Evolutionary conservation across 2,329 filamentous ascomycete genomes (phyloP).

Genomic region (Remersonia thermophila): DNA sequence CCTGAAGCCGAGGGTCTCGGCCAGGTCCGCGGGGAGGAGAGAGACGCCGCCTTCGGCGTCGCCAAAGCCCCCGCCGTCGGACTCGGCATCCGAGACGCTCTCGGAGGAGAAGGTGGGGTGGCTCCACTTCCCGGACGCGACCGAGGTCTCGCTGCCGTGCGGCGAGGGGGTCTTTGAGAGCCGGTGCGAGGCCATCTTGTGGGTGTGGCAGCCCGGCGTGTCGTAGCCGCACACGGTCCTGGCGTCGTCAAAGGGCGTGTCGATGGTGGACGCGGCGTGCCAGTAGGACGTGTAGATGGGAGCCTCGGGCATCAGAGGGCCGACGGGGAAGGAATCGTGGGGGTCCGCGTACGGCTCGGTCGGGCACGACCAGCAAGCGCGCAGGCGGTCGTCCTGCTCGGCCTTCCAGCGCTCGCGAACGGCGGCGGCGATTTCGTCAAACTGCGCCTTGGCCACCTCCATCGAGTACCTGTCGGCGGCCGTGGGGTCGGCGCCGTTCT

Average conservation of each 20-base stretch:
- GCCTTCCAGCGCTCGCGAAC: not conserved
- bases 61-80: not conserved
- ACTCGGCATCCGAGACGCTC: constrained; percentile 3
- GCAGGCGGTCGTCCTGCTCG: not conserved
- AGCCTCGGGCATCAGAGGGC: too few species aligned
- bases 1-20: constrained; percentile 2
- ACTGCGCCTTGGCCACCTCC: constrained; percentile 2
- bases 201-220: too few species aligned
- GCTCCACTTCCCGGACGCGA: constrained; percentile 6
- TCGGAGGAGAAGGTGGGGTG: constrained; percentile 6
- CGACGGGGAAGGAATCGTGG: too few species aligned
- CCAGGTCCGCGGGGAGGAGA: constrained; percentile 4
- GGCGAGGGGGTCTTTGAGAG: too few species aligned
- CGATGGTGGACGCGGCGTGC: too few species aligned
- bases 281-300: too few species aligned
- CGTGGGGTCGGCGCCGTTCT: constrained; percentile 4
- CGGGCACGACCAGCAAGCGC: constrained; percentile 1
- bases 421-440: not conserved
- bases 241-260: too few species aligned
- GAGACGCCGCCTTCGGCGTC: constrained; percentile 6
- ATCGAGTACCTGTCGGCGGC: constrained; percentile 6
- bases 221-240: too few species aligned
- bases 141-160: constrained; percentile 11
- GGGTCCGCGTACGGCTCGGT: too few species aligned
- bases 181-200: too few species aligned